Conservation (phyloP, 1,139 yeast species). For the Nakaseomyces nivariensis region DNA sequence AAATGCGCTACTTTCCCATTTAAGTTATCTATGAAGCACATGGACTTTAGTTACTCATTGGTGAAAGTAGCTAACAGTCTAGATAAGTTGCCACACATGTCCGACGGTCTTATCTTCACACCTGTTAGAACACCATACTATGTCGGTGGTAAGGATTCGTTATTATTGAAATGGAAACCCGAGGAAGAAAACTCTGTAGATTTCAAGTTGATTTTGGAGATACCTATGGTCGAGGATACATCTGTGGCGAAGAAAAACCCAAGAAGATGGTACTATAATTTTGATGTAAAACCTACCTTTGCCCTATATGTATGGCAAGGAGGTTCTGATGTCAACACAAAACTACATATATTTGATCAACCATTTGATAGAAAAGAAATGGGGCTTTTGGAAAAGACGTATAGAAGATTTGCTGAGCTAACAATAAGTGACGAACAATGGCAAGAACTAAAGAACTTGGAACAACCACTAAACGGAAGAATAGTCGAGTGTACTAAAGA, state of each 20-base stretch:
- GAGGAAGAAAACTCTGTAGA: conserved; percentile 91
- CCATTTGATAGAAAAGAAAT: conserved; percentile 28
- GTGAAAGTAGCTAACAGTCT: conserved; percentile 65
- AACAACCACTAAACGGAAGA: conserved; percentile 84
- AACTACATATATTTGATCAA: conserved; percentile 23
- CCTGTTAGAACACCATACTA: conserved; percentile 82
- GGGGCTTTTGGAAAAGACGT: conserved; percentile 36
- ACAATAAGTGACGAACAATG: conserved; percentile 65
- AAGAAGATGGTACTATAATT: conserved; percentile 66
- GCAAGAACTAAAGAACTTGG: conserved; percentile 57
- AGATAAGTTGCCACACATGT: conserved; percentile 71
- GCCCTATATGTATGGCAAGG: conserved; percentile 78
- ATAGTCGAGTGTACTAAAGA: conserved; percentile 71
- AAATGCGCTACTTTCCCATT: conserved; percentile 73
- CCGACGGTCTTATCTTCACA: conserved; percentile 92
- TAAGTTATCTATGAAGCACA: conserved; percentile 72
- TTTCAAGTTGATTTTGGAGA: conserved; percentile 62
- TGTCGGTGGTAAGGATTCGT: conserved; percentile 71
- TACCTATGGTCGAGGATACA: conserved; percentile 57
- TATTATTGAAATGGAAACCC: conserved; percentile 90
- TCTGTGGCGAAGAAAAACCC: conserved; percentile 64
- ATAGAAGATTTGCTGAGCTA: conserved; percentile 59
- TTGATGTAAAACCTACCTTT: conserved; percentile 65
- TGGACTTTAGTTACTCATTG: conserved; percentile 76
- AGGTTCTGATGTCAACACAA: conserved; percentile 29